Evolutionary conservation across 2,329 filamentous ascomycete species (phyloP), one percentile per base, ranked within the genome.

Genomic region (Nemania abortiva): DNA sequence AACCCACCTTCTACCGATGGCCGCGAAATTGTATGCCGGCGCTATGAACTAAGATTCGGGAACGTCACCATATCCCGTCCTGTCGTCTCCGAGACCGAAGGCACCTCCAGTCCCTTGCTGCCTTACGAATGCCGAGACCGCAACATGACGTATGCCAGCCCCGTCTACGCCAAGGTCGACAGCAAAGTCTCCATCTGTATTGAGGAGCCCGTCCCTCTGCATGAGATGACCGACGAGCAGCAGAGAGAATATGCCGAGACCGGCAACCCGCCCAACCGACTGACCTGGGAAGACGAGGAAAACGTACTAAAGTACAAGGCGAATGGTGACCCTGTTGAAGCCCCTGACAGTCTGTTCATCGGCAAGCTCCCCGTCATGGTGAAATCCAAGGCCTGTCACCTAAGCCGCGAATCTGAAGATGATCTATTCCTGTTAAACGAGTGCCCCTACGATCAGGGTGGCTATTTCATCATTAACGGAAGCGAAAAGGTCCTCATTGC

Each of bases 401-500:
- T 99, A 74, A 92, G 92, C 74, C 91, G 92, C 74, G 89, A 97
- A 78, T 89, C 89, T 57, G 95, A 98, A 73, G 91, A 96, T 62
- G 91, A 93, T 58, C 86, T 99, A 1, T 98, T 97, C 79, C 87
- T 92, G 55, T 91, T 97, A 81, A 97, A 97, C 78, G 96, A 99
- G 82, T 99, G 96, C 74, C 96, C 96, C 0, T 99, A 98, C 81
- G 96, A 99, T 78, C 96, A 98, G 78, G 96, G 96, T 74, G 96
- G 96, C 73, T 99, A 99, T 82, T 99, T 99, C 79, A 94, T 99
- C 76, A 99, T 99, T 86, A 99, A 99, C 83, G 96, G 96, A 52
- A 97, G 93, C 81, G 96, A 99, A 80, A 99, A 99, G 86, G 96
- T 99, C 24, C 84, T 99, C 74, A 99, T 99, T 76, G 96, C 96